phyloP scores from a whole-genome alignment of 257 asterid species.

The Jacaranda copaia region DNA sequence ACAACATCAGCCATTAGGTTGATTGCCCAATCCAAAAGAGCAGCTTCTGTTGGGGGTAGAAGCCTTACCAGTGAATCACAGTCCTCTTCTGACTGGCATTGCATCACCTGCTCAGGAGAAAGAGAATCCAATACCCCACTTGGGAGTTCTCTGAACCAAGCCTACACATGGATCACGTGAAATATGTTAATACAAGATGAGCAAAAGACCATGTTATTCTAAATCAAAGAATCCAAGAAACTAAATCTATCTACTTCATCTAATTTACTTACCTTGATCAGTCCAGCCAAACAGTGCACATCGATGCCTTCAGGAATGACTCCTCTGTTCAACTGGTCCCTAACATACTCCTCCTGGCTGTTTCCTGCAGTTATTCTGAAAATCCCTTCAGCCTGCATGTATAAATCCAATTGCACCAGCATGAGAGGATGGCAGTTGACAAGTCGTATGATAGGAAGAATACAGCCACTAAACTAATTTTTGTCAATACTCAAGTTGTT shows the following conservation, averaged over 20 bases:
- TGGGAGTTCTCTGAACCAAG: slow-evolving; percentile 99
- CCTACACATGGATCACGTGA: slow-evolving; percentile 50
- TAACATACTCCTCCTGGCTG: slow-evolving; percentile 95
- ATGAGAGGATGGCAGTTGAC: slow-evolving; percentile 1
- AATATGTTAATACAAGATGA: neutral
- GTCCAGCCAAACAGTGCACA: slow-evolving; percentile 96
- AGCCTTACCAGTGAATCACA: slow-evolving; percentile 76
- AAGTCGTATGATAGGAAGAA: neutral
- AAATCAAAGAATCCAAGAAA: neutral
- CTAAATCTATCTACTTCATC: slow-evolving; percentile 7
- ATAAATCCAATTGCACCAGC: slow-evolving; percentile 31
- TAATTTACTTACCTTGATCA: slow-evolving; percentile 70
- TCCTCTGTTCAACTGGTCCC: slow-evolving; percentile 91
- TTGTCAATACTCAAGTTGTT: slow-evolving; percentile 1
- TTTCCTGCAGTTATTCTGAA: slow-evolving; percentile 95
- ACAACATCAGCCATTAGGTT: slow-evolving; percentile 96
- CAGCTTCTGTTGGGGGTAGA: slow-evolving; percentile 86
- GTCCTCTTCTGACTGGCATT: slow-evolving; percentile 87
- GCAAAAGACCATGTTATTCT: too few relatives aligned
- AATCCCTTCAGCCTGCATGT: slow-evolving; percentile 92
- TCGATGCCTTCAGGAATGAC: slow-evolving; percentile 87
- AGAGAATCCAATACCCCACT: slow-evolving; percentile 91
- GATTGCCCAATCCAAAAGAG: slow-evolving; percentile 90
- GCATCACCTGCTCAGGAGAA: slow-evolving; percentile 90
- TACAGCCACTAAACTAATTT: slow-evolving; percentile 4